These are phyloP conservation scores for Agrocybe pediades DNA, from an alignment of 768 basidiomycete species.

Conservation along the genomic window DNA sequence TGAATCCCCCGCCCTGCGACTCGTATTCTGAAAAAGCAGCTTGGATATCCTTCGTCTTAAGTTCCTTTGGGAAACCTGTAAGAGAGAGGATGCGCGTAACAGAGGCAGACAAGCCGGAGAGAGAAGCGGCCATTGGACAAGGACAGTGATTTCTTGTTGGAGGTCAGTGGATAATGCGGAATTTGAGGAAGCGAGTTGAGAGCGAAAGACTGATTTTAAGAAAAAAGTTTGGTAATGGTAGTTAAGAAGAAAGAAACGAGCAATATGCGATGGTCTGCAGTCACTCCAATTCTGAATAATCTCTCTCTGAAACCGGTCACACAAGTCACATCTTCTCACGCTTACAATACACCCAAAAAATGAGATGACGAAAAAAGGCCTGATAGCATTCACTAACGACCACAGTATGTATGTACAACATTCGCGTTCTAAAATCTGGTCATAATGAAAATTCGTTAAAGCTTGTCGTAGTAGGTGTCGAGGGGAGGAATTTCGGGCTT, in stretches of 20 bases:
- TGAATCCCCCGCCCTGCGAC: constrained; percentile 84
- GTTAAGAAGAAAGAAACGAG: constrained; percentile 13
- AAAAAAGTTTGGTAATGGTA: constrained; percentile 21
- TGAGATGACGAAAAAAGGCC: constrained; percentile 8
- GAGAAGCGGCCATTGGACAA: constrained; percentile 66
- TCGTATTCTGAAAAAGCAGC: constrained; percentile 90
- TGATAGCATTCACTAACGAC: constrained; percentile 19
- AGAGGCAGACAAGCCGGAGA: constrained; percentile 86
- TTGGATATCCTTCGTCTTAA: constrained; percentile 98
- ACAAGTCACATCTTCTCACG: constrained; percentile 21
- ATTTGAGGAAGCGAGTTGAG: constrained; percentile 14
- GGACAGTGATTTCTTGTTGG: constrained; percentile 23
- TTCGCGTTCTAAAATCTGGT: constrained; percentile 14
- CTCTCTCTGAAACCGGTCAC: constrained; percentile 19
- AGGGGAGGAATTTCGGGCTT: constrained; percentile 91
- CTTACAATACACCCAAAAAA: neutral
- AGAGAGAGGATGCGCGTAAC: constrained; percentile 94
- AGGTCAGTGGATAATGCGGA: constrained; percentile 20
- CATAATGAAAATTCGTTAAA: constrained; percentile 43
- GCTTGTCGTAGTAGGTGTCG: constrained; percentile 94
- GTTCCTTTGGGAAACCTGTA: constrained; percentile 90
- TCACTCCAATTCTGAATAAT: constrained; percentile 7
- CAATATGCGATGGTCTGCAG: constrained; percentile 13
- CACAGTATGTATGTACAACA: constrained; percentile 21
- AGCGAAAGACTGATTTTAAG: constrained; percentile 23